Base-by-base conservation (phyloP, 306 rosid genomes). In the Inga leiocalycina region DNA sequence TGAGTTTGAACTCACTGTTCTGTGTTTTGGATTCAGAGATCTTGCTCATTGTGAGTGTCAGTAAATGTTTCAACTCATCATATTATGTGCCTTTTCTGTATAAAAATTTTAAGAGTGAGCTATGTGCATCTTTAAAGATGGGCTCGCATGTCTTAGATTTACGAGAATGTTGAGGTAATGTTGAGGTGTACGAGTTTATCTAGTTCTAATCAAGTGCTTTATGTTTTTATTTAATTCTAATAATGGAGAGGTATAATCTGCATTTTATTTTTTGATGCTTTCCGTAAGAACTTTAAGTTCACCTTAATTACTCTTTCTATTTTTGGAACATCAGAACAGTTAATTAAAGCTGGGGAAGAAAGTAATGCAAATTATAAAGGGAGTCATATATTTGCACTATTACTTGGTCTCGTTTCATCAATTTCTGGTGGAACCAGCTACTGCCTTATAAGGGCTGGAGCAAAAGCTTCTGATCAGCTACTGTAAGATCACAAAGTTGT, bases 391-490 rank as follows among this genome's bases (percentile, higher is more conserved):
- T 88, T 72, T 82, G 84, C 81, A 35, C 64, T 92, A 61, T 84
- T 94, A 82, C 37, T 89, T 52, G 98, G 93, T 84, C 64, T 89
- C 71, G 80, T 92, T 81, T 89, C 97, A 24, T 83, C 98, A 83
- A 66, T 86, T 74, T 84, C 93, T 44, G 93, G 98, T 76, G 98
- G 94, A 81, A 73, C 88, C 72, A 92, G 89, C 89, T 91, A 84
- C 81, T 89, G 97, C 85, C 92, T 94, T 70, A 91, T 88, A 76
- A 87, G 91, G 87, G 97, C 92, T 59, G 94, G 91, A 79, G 92
- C 97, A 88, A 91, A 86, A 75, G 91, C 90, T 78, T 94, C 94
- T 16, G 91, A 92, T 51, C 95, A 92, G 74, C 98, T 97, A 30
- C 56, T 94, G 98, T 94, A 91, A 88, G 97, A 82, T 82, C 69